Conservation (phyloP, 2,329 filamentous ascomycete genomes). For the Domatiomyces catenatus region DNA sequence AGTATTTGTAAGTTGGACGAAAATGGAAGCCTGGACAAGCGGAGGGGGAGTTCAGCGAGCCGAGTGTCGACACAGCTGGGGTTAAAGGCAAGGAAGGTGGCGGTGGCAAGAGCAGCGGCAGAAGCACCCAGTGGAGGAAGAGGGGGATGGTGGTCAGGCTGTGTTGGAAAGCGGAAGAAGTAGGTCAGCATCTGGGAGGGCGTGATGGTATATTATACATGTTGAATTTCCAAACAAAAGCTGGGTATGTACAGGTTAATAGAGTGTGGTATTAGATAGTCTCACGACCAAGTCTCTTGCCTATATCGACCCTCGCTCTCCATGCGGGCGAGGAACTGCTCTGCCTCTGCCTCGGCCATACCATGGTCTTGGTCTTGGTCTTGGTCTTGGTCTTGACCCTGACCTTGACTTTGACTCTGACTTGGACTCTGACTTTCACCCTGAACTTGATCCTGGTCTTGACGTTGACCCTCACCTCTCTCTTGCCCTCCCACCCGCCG, state of each 20-base stretch:
- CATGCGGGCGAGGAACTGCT: conserved; percentile 40
- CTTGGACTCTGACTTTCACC: too few species aligned
- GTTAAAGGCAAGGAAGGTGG: background rate
- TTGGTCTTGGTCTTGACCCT: conserved; percentile 23
- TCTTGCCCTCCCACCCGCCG: conserved; percentile 17
- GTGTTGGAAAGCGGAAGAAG: background rate
- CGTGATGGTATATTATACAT: background rate
- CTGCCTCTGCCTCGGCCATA: conserved; percentile 34
- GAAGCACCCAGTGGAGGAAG: background rate
- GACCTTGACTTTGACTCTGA: too few species aligned
- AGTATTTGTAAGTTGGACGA: background rate
- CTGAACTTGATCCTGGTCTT: conserved; percentile 25
- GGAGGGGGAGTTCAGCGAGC: background rate
- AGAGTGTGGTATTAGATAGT: background rate
- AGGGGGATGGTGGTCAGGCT: background rate
- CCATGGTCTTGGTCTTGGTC: conserved; percentile 28
- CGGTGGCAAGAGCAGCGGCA: background rate
- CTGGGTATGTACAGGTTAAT: too few species aligned
- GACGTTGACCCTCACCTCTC: conserved; percentile 27
- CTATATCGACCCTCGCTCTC: conserved; percentile 49
- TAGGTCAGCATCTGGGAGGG: background rate
- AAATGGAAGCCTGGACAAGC: background rate
- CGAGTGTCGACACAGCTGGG: background rate
- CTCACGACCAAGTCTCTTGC: conserved; percentile 51
- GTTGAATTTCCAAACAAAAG: background rate